phyloP scores from a whole-genome alignment of 2,329 filamentous ascomycete species.

The Xylariaceae sp. region DNA sequence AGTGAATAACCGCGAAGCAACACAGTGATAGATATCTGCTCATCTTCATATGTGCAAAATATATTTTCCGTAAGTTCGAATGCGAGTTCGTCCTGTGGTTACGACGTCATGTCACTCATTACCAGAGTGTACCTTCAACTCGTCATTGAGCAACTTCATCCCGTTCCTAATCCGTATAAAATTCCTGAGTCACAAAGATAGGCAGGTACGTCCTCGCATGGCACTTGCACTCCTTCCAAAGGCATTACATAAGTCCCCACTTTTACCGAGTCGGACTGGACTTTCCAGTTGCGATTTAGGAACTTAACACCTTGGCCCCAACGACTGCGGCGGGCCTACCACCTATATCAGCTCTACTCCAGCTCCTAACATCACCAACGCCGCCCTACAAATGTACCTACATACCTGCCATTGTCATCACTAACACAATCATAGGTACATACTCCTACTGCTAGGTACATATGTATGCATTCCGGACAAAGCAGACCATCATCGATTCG shows the following conservation, averaged over 20 bases:
- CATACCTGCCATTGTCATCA: background rate
- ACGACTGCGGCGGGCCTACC: background rate
- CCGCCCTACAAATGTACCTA: background rate
- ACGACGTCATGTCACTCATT: no score
- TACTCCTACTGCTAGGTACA: background rate
- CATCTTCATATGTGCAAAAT: no score
- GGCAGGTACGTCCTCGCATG: no score
- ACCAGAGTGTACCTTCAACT: no score
- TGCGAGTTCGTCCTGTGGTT: no score
- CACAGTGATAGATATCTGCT: no score
- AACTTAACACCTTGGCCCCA: conserved; percentile 1
- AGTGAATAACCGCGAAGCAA: background rate
- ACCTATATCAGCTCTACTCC: background rate
- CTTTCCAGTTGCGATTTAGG: no score
- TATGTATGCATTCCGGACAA: background rate
- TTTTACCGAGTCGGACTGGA: background rate
- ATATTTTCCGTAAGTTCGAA: no score
- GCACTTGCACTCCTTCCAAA: no score
- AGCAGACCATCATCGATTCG: background rate
- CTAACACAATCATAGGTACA: background rate
- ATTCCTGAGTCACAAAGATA: no score
- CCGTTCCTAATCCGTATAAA: no score
- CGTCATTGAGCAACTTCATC: no score
- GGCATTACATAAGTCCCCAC: background rate
- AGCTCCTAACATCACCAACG: background rate